Percentiles rank a stretch among this genome's conserved stretches.
Evolutionary conservation across 345 rosid species (phyloP).

Genomic region (Erucastrum elatum): DNA sequence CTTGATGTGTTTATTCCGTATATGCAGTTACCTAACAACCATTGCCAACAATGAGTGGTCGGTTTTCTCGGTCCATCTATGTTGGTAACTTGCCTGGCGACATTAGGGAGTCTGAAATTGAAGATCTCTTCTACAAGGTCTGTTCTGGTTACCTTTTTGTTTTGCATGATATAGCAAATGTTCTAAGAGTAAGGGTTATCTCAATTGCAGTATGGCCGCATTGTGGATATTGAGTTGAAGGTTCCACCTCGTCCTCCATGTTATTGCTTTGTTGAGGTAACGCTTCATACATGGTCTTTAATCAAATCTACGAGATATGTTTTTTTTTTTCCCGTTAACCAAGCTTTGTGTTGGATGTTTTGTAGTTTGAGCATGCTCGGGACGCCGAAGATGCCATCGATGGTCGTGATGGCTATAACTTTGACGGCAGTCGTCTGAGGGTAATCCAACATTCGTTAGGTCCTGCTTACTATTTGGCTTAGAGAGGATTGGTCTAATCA

Average conservation of each 20-base stretch:
- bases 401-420: slow-evolving; percentile 87
- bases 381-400: slow-evolving; percentile 82
- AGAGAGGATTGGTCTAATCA: not conserved
- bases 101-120: slow-evolving; percentile 83
- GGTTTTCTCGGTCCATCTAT: slow-evolving; percentile 93
- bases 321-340: not conserved
- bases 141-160: slow-evolving; percentile 24
- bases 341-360: slow-evolving; percentile 25
- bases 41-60: slow-evolving; percentile 76
- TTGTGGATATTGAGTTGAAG: slow-evolving; percentile 90
- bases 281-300: not conserved
- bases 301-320: not conserved
- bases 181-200: not conserved
- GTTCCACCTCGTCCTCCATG: slow-evolving; percentile 95
- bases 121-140: slow-evolving; percentile 96
- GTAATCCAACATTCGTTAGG: slow-evolving; percentile 35
- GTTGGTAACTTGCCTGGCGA: slow-evolving; percentile 96
- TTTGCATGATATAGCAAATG: not conserved
- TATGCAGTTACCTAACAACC: slow-evolving; percentile 31
- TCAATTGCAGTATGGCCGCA: slow-evolving; percentile 73
- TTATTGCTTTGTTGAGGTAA: slow-evolving; percentile 98
- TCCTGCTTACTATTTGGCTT: no score
- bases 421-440: slow-evolving; percentile 72
- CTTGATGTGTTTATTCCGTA: not conserved
- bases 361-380: slow-evolving; percentile 58